phyloP scores from a whole-genome alignment of 2,329 filamentous ascomycete genomes.

The Talaromyces sp. region DNA sequence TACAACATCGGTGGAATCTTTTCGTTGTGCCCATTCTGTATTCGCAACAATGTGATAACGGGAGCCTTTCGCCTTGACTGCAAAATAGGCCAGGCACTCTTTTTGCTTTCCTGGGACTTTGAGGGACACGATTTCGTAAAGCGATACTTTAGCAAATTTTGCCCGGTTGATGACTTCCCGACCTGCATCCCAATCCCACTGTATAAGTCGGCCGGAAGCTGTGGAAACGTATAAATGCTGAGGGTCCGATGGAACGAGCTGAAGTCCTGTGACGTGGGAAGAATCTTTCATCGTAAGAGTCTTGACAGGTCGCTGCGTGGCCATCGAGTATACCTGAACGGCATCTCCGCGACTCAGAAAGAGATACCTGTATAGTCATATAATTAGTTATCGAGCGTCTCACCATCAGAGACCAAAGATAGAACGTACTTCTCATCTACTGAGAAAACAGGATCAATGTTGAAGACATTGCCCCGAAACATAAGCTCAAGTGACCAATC shows the following conservation, averaged over 20 bases:
- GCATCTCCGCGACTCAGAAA: slow-evolving; percentile 70
- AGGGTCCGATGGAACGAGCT: slow-evolving; percentile 47
- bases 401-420: background rate
- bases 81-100: slow-evolving; percentile 34
- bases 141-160: slow-evolving; percentile 32
- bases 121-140: slow-evolving; percentile 22
- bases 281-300: slow-evolving; percentile 56
- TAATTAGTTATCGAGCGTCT: background rate
- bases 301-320: slow-evolving; percentile 73
- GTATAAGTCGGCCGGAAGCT: slow-evolving; percentile 46
- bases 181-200: slow-evolving; percentile 56
- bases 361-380: slow-evolving; percentile 52
- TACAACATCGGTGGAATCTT: slow-evolving; percentile 17
- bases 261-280: slow-evolving; percentile 47
- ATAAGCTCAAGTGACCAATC: slow-evolving; percentile 47
- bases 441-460: slow-evolving; percentile 54
- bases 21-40: slow-evolving; percentile 29
- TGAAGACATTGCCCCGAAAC: slow-evolving; percentile 51
- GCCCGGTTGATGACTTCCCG: slow-evolving; percentile 42
- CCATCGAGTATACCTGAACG: slow-evolving; percentile 73
- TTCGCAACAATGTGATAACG: background rate
- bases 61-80: slow-evolving; percentile 29
- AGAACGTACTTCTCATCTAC: slow-evolving; percentile 50
- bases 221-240: slow-evolving; percentile 52
- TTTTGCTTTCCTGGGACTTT: slow-evolving; percentile 19